These are phyloP conservation scores for Fraxinus velutina DNA, from an alignment of 305 asterid species.

Conservation along the genomic window DNA sequence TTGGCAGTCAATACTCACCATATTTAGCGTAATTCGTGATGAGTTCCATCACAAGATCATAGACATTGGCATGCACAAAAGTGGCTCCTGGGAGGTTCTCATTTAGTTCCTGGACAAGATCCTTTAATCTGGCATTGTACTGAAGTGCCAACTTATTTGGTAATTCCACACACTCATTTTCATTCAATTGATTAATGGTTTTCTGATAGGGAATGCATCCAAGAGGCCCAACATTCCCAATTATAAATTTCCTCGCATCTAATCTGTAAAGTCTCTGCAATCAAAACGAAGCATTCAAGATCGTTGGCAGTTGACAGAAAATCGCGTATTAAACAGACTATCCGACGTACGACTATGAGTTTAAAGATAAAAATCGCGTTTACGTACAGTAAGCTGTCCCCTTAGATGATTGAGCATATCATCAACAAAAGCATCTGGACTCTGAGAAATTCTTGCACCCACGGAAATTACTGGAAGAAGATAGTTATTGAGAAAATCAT, in stretches of 20 bases:
- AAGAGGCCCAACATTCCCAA: constrained; percentile 88
- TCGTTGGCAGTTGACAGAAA: background rate
- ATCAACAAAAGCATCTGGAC: constrained; percentile 61
- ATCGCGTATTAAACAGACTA: background rate
- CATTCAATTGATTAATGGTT: constrained; percentile 66
- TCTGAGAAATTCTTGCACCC: constrained; percentile 66
- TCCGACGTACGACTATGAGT: too few relatives aligned
- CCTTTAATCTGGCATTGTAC: constrained; percentile 61
- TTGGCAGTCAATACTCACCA: constrained; percentile 36
- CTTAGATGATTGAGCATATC: constrained; percentile 63
- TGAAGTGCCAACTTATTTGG: constrained; percentile 79
- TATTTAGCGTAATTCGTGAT: constrained; percentile 69
- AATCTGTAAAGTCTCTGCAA: constrained; percentile 68
- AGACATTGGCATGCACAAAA: constrained; percentile 72
- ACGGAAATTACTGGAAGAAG: constrained; percentile 72
- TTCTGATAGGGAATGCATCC: constrained; percentile 96
- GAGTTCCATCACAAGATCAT: constrained; percentile 83
- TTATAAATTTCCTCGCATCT: constrained; percentile 76
- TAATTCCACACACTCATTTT: constrained; percentile 59
- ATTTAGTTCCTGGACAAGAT: constrained; percentile 49
- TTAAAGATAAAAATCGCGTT: background rate
- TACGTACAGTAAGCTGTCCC: constrained; percentile 67
- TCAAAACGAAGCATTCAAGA: background rate
- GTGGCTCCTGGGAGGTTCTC: constrained; percentile 69
- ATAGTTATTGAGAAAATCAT: constrained; percentile 85